These are phyloP conservation scores for Chondrostereum purpureum DNA, from an alignment of 1,284 basidiomycete species.

Conservation along the genomic window DNA sequence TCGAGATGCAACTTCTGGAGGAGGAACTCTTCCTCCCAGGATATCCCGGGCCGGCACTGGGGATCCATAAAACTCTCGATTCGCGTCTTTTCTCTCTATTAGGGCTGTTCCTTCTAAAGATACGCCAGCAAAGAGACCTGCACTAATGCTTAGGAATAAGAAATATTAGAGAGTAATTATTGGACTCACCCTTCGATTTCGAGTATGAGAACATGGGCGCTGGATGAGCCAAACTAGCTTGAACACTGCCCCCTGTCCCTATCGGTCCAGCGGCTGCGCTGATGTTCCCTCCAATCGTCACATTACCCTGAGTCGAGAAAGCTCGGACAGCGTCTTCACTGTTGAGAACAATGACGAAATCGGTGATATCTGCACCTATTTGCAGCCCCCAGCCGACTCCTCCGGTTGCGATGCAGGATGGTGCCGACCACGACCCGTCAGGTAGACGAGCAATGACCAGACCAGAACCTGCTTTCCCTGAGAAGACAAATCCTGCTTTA, in stretches of 20 bases:
- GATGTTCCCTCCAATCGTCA: constrained; percentile 89
- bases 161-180: background rate
- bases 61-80: constrained; percentile 93
- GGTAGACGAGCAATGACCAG: constrained; percentile 91
- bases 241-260: constrained; percentile 90
- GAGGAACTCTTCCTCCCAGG: constrained; percentile 87
- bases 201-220: constrained; percentile 98
- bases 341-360: constrained; percentile 93
- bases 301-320: constrained; percentile 92
- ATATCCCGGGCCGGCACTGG: constrained; percentile 86
- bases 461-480: constrained; percentile 92
- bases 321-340: constrained; percentile 93
- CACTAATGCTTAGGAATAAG: too few relatives aligned
- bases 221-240: constrained; percentile 84
- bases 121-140: constrained; percentile 92
- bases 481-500: constrained; percentile 94
- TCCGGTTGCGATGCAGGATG: constrained; percentile 96
- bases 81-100: constrained; percentile 93
- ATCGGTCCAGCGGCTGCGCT: constrained; percentile 87
- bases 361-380: constrained; percentile 85
- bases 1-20: constrained; percentile 90
- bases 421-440: constrained; percentile 96
- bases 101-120: constrained; percentile 93
- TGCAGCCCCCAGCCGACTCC: constrained; percentile 95
- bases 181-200: constrained; percentile 76